Evolutionary conservation across 371 early-diverging fungal species (phyloP).

Genomic region (Massospora cicadina): DNA sequence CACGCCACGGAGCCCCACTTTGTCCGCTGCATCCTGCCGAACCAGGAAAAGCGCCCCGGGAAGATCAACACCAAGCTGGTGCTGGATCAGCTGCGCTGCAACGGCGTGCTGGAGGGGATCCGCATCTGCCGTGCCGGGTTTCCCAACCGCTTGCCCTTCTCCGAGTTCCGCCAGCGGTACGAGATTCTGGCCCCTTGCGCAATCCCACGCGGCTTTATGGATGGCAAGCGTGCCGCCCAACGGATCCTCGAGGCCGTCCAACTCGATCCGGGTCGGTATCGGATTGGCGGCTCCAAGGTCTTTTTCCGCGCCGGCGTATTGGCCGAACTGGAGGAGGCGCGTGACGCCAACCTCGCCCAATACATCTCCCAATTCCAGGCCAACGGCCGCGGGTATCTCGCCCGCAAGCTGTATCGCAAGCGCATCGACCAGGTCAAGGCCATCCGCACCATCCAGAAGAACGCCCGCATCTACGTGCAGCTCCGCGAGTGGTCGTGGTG

Average conservation of each 20-base stretch:
- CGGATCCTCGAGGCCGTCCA: slow-evolving; percentile 48
- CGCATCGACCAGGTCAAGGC: slow-evolving; percentile 64
- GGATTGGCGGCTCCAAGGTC: slow-evolving; percentile 90
- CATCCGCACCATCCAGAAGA: slow-evolving; percentile 77
- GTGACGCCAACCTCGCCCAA: slow-evolving; percentile 67
- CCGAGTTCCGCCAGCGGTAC: slow-evolving; percentile 93
- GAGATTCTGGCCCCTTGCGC: slow-evolving; percentile 72
- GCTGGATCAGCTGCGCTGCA: slow-evolving; percentile 94
- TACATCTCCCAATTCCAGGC: slow-evolving; percentile 80
- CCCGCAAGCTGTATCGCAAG: slow-evolving; percentile 46
- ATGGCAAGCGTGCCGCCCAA: slow-evolving; percentile 69
- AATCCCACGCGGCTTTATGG: slow-evolving; percentile 64
- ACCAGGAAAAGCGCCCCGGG: slow-evolving; percentile 79
- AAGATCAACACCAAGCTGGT: slow-evolving; percentile 71
- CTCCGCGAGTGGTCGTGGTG: slow-evolving; percentile 93
- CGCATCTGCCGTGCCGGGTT: slow-evolving; percentile 97
- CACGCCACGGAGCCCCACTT: slow-evolving; percentile 95
- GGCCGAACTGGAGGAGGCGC: slow-evolving; percentile 89
- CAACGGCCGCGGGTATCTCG: slow-evolving; percentile 64
- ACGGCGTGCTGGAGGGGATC: slow-evolving; percentile 99
- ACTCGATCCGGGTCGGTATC: slow-evolving; percentile 61
- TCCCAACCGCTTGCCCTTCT: slow-evolving; percentile 87
- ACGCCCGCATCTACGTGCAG: slow-evolving; percentile 71
- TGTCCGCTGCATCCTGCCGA: slow-evolving; percentile 99
- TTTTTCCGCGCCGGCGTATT: slow-evolving; percentile 97